Evolutionary conservation across 2,329 filamentous ascomycete genomes (phyloP), one percentile per base, ranked within the genome.

Genomic region (Neonectria sp.): DNA sequence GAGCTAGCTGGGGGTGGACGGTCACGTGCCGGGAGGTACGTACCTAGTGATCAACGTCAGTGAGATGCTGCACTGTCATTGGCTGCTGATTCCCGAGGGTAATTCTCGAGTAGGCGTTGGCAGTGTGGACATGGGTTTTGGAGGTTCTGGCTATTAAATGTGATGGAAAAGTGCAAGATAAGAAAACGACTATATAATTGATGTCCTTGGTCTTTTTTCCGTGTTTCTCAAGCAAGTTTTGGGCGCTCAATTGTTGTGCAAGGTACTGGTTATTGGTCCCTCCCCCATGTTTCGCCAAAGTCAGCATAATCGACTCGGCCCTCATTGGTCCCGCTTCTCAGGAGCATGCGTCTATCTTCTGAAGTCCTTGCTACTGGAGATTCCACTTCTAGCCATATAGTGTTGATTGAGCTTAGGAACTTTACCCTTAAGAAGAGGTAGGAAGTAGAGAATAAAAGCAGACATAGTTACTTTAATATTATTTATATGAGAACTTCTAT

Each of bases 1-100:
- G n/a, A 45, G 40, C 76, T 78, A 72, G 73, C 71, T 73, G 63
- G 65, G 65, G 66, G 65, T 63, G 68, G 27, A 11, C 0, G 0
- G 6, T 79, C 77, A 79, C 77, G 77, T 79, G 77, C 15, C 8
- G 35, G 4, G 33, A 9, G 35, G 35, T 64, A 64, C 55, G 55
- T 64, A 64, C 45, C 37, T 35, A 24, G 40, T 49, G 52, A 46
- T 63, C 8, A 55, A 74, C 64, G 73, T 75, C 71, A 71, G 72
- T 64, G 65, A 60, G 24, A 40, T 25, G 13, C 37, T 37, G 53
- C 2, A 13, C n/a, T 21, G 51, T 13, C 60, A 69, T 74, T 71
- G 66, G 66, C 37, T 43, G 40, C 9, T 37, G n/a, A 43, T 51
- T 53, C 68, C 68, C 68, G 68, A 75, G 70, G 61, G 49, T 67